phyloP scores from a whole-genome alignment of 768 basidiomycete species.

The Leccinellum rugosiceps region DNA sequence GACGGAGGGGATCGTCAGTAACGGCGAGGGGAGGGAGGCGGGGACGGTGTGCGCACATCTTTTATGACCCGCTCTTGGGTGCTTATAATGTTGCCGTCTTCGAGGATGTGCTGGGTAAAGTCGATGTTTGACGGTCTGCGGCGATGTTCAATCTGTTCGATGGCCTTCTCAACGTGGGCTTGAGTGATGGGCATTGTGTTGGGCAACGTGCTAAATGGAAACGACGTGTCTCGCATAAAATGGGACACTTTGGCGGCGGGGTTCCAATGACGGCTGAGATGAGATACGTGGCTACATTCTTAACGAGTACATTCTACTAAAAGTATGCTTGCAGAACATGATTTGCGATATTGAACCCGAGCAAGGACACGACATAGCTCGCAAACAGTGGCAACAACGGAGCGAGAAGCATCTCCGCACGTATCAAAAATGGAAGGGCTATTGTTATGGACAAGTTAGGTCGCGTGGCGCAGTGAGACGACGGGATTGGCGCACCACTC shows the following conservation, averaged over 20 bases:
- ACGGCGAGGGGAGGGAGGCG: neutral
- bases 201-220: neutral
- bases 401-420: conserved; percentile 86
- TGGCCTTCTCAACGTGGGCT: conserved; percentile 35
- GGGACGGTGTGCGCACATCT: conserved; percentile 56
- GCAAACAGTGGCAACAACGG: conserved; percentile 85
- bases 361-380: conserved; percentile 79
- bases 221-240: conserved; percentile 11
- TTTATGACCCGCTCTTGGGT: conserved; percentile 96
- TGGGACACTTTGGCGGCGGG: conserved; percentile 19
- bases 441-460: conserved; percentile 7
- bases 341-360: conserved; percentile 89
- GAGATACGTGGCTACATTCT: conserved; percentile 12
- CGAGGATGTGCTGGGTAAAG: conserved; percentile 88
- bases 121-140: conserved; percentile 64
- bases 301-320: conserved; percentile 33
- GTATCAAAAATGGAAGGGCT: conserved; percentile 94
- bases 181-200: conserved; percentile 31
- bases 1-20: neutral
- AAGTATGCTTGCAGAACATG: conserved; percentile 82
- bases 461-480: conserved; percentile 3
- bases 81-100: conserved; percentile 87
- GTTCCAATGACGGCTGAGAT: conserved; percentile 23
- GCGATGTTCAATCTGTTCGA: conserved; percentile 40
- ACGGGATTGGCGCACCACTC: conserved; percentile 49